Conservation (phyloP, 441 rosid species). For the Corymbia calophylla region DNA sequence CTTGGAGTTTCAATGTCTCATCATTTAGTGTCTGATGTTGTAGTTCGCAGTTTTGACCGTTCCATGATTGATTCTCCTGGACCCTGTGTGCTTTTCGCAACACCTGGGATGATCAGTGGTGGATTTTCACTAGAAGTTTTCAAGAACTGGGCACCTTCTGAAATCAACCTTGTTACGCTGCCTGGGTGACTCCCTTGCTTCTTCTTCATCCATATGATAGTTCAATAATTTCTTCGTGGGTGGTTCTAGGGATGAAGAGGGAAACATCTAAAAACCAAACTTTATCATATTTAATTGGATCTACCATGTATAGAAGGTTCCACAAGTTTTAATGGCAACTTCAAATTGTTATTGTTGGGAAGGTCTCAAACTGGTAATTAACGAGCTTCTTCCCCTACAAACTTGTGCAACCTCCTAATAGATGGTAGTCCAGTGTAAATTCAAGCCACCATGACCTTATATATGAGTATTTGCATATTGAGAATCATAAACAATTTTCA, state of each 20-base stretch:
- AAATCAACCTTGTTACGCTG: constrained; percentile 66
- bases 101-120: constrained; percentile 97
- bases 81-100: constrained; percentile 97
- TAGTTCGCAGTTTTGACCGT: constrained; percentile 76
- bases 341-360: background rate
- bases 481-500: background rate
- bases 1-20: background rate
- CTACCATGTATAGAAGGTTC: background rate
- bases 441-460: background rate
- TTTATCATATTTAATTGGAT: background rate
- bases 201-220: background rate
- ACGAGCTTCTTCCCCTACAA: background rate
- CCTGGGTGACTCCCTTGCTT: constrained; percentile 58
- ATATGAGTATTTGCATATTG: background rate
- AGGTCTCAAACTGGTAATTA: background rate
- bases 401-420: background rate
- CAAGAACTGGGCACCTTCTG: constrained; percentile 93
- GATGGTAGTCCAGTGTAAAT: background rate
- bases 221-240: background rate
- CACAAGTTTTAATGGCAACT: background rate
- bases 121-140: constrained; percentile 96
- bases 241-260: background rate
- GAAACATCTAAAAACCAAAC: background rate
- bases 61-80: constrained; percentile 79
- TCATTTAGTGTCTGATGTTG: constrained; percentile 9